Evolutionary conservation across 257 asterid genomes (phyloP).

Genomic region (Fraxinus quadrangulata): DNA sequence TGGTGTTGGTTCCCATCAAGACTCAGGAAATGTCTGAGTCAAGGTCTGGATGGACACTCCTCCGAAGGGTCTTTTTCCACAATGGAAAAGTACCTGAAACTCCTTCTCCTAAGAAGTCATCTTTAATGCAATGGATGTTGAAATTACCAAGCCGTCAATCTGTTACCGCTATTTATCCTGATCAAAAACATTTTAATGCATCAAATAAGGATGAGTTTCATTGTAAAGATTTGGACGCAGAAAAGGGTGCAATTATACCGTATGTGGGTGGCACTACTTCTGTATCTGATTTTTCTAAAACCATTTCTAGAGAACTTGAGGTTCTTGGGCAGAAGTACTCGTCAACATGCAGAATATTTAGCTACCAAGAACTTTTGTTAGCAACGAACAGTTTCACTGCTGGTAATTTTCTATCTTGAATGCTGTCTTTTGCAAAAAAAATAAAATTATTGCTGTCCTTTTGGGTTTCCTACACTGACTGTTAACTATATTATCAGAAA

Average conservation of each 20-base stretch:
- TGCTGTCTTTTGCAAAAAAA: neutral
- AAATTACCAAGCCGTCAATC: conserved; percentile 60
- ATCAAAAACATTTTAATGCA: conserved; percentile 50
- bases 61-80: conserved; percentile 50
- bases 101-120: conserved; percentile 43
- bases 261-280: conserved; percentile 33
- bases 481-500: conserved; percentile 45
- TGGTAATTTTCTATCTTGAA: conserved; percentile 47
- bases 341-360: conserved; percentile 53
- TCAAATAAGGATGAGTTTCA: conserved; percentile 37
- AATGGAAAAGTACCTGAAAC: conserved; percentile 34
- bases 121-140: conserved; percentile 49
- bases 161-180: conserved; percentile 68
- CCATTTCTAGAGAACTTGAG: conserved; percentile 51
- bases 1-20: conserved; percentile 63
- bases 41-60: conserved; percentile 64
- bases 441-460: neutral
- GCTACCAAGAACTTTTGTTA: conserved; percentile 66
- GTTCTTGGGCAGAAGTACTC: conserved; percentile 58
- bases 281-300: conserved; percentile 30
- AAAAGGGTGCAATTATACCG: conserved; percentile 44
- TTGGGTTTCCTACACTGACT: conserved; percentile 13
- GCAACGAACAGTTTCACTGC: conserved; percentile 66
- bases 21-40: conserved; percentile 37
- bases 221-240: conserved; percentile 36